These are phyloP conservation scores for Trichoderma sp. DNA, from an alignment of 2,329 filamentous ascomycete species.

Conservation along the genomic window DNA sequence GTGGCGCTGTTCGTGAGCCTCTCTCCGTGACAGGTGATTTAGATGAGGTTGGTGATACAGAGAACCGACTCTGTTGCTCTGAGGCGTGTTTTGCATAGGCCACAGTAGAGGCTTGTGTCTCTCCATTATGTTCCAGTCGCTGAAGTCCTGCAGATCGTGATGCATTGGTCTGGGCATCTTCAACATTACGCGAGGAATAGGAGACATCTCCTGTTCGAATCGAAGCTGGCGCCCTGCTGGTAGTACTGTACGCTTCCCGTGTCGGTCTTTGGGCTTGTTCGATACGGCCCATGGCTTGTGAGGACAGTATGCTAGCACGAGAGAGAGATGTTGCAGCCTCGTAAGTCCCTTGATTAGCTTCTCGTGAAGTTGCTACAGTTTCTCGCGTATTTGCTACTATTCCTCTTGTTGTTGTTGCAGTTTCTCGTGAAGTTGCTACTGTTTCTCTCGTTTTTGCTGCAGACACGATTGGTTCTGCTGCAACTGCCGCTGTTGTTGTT, in stretches of 20 bases:
- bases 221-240: neutral
- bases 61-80: conserved; percentile 18
- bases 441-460: conserved; percentile 58
- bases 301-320: neutral
- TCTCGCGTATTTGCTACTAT: conserved; percentile 54
- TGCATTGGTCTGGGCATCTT: neutral
- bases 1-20: neutral
- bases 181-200: neutral
- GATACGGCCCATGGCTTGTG: neutral
- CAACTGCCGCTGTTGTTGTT: conserved; percentile 40
- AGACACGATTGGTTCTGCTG: conserved; percentile 48
- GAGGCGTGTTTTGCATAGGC: neutral
- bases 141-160: conserved; percentile 17
- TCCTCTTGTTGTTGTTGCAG: conserved; percentile 55
- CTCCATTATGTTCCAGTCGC: conserved; percentile 19
- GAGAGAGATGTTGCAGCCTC: neutral
- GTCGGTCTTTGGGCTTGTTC: neutral
- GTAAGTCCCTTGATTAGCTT: neutral
- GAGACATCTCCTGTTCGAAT: neutral
- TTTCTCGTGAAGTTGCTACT: conserved; percentile 57
- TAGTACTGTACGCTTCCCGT: neutral
- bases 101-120: neutral
- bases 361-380: conserved; percentile 58
- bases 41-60: conserved; percentile 14
- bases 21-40: neutral